Conservation (phyloP, 2,329 filamentous ascomycete species). For the Pseudogymnoascus sp. region DNA sequence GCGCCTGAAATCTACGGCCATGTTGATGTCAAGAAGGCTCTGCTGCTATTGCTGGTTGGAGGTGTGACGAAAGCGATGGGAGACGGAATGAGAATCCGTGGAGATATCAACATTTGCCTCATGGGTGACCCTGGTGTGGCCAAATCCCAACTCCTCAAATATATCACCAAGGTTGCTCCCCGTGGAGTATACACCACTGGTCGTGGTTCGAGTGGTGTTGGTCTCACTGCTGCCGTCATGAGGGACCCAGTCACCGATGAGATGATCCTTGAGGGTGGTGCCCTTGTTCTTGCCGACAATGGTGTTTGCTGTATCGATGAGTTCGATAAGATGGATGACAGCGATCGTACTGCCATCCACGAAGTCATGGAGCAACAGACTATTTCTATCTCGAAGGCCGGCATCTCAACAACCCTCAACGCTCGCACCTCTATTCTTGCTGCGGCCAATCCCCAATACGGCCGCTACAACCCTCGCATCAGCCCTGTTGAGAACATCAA, state of each 20-base stretch:
- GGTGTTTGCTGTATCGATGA: slow-evolving; percentile 81
- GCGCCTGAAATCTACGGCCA: slow-evolving; percentile 97
- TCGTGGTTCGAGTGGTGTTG: slow-evolving; percentile 72
- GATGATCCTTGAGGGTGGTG: slow-evolving; percentile 72
- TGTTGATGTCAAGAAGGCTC: slow-evolving; percentile 93
- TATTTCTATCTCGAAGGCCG: slow-evolving; percentile 79
- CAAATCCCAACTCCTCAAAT: slow-evolving; percentile 96
- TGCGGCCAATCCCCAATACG: slow-evolving; percentile 93
- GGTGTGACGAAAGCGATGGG: slow-evolving; percentile 95
- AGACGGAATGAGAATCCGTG: slow-evolving; percentile 97
- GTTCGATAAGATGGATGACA: slow-evolving; percentile 80
- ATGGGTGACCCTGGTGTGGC: slow-evolving; percentile 99
- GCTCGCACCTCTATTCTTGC: slow-evolving; percentile 92
- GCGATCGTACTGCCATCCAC: slow-evolving; percentile 71
- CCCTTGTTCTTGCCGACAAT: slow-evolving; percentile 70
- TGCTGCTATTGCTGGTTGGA: slow-evolving; percentile 89
- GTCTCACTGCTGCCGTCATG: slow-evolving; percentile 74
- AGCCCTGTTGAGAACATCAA: slow-evolving; percentile 99
- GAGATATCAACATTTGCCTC: slow-evolving; percentile 95
- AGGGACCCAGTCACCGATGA: slow-evolving; percentile 73
- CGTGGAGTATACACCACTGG: slow-evolving; percentile 77
- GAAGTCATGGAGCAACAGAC: slow-evolving; percentile 88
- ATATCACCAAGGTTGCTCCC: slow-evolving; percentile 95
- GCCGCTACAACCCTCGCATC: slow-evolving; percentile 94
- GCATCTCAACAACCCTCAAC: slow-evolving; percentile 94